Percentiles rank a stretch among this genome's conserved stretches.
phyloP scores from a whole-genome alignment of 148 eudicot species.

The Talinum fruticosum region DNA sequence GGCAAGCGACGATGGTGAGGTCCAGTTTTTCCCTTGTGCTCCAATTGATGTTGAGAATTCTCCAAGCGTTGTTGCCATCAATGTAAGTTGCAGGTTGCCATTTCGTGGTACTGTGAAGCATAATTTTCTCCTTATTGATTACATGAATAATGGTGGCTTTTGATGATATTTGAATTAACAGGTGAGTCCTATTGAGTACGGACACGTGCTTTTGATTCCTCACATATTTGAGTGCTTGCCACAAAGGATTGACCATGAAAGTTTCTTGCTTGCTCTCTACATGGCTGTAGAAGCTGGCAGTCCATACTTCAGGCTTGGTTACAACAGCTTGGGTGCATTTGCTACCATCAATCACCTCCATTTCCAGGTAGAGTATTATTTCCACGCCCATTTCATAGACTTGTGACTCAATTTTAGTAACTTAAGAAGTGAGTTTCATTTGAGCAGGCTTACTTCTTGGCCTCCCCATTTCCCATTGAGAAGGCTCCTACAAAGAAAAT shows the following conservation, averaged over 20 bases:
- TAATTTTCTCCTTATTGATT: not conserved
- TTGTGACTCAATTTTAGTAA: too few relatives aligned
- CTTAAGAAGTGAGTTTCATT: not conserved
- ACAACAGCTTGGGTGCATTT: slow-evolving; percentile 96
- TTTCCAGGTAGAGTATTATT: slow-evolving; percentile 69
- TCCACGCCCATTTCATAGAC: not conserved
- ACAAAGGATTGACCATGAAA: slow-evolving; percentile 74
- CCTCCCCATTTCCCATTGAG: slow-evolving; percentile 77
- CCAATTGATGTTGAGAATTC: slow-evolving; percentile 54
- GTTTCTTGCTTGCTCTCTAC: slow-evolving; percentile 80
- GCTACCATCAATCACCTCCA: slow-evolving; percentile 97
- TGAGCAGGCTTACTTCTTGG: slow-evolving; percentile 80
- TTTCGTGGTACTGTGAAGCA: not conserved
- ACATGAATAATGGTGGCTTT: not conserved
- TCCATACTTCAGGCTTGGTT: slow-evolving; percentile 86
- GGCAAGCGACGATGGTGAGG: slow-evolving; percentile 51
- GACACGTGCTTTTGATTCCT: slow-evolving; percentile 91
- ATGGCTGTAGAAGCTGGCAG: slow-evolving; percentile 79
- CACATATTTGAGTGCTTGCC: slow-evolving; percentile 77
- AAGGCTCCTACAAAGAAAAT: slow-evolving; percentile 61
- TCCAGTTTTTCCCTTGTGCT: slow-evolving; percentile 55
- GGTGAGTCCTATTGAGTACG: slow-evolving; percentile 98
- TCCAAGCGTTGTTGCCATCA: slow-evolving; percentile 86
- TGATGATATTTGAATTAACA: slow-evolving; percentile 23
- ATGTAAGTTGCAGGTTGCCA: slow-evolving; percentile 36